Conservation (phyloP, 2,329 filamentous ascomycete genomes). For the Lachnellula willkommii region DNA sequence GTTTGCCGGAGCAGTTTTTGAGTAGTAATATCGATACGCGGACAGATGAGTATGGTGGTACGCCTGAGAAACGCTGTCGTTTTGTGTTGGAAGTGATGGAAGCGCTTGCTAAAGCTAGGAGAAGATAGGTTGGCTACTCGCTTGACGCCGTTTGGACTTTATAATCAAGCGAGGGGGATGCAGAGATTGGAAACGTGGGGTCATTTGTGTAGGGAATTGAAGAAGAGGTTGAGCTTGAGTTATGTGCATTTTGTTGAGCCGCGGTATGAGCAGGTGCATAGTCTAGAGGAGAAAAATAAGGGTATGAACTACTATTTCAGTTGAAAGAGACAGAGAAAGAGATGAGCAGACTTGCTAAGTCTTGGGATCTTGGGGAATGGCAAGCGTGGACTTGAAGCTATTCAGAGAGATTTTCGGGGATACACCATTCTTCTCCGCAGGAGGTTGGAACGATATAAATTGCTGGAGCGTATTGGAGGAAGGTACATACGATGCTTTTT, state of each 20-base stretch:
- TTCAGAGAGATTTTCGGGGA: slow-evolving; percentile 48
- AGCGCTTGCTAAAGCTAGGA: slow-evolving; percentile 44
- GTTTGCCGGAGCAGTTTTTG: slow-evolving; percentile 53
- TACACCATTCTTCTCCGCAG: slow-evolving; percentile 51
- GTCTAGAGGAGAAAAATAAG: slow-evolving; percentile 42
- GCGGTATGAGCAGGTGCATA: slow-evolving; percentile 48
- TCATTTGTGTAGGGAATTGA: slow-evolving; percentile 44
- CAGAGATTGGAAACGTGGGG: slow-evolving; percentile 50
- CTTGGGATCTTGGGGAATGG: slow-evolving; percentile 43
- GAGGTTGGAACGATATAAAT: slow-evolving; percentile 49
- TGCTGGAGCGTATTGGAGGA: slow-evolving; percentile 44
- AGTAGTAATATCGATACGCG: slow-evolving; percentile 50
- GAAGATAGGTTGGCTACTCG: slow-evolving; percentile 50
- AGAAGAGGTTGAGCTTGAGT: slow-evolving; percentile 47
- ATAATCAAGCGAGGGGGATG: slow-evolving; percentile 46
- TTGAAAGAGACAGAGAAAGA: neutral
- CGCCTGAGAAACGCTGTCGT: slow-evolving; percentile 43
- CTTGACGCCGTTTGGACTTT: slow-evolving; percentile 53
- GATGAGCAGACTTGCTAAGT: slow-evolving; percentile 22
- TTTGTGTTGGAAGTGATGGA: slow-evolving; percentile 50
- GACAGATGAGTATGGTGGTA: slow-evolving; percentile 46
- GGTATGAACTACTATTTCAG: slow-evolving; percentile 22
- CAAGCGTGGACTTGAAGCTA: slow-evolving; percentile 39
- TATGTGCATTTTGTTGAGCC: slow-evolving; percentile 53
- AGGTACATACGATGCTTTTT: slow-evolving; percentile 41